Evolutionary conservation across 306 rosid genomes (phyloP).

Genomic region (Cyamopsis tetragonoloba): DNA sequence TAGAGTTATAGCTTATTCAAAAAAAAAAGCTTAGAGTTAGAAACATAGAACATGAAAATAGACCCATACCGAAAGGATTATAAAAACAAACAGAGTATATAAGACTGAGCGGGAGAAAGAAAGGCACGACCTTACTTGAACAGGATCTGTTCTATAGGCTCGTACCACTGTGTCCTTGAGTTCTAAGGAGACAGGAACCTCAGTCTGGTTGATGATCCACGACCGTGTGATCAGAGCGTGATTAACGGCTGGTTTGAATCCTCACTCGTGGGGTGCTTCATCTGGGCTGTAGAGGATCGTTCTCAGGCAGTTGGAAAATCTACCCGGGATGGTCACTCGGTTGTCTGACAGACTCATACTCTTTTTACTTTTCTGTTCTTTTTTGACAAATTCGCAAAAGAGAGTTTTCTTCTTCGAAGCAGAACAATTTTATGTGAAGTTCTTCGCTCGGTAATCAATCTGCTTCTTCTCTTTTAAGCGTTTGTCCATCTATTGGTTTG

Average conservation of each 20-base stretch:
- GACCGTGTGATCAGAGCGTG: slow-evolving; percentile 21
- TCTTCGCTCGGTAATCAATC: no score
- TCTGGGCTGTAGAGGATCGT: background rate
- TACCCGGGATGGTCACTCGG: background rate
- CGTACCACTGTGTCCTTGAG: background rate
- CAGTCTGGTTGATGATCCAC: background rate
- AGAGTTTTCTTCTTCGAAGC: no score
- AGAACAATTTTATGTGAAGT: no score
- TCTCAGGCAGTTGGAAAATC: background rate
- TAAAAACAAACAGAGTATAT: no score
- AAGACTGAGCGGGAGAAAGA: rapidly evolving
- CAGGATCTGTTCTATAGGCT: slow-evolving; percentile 6
- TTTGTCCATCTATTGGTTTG: no score
- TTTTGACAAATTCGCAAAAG: no score
- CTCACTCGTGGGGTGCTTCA: rapidly evolving
- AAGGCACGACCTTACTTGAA: background rate
- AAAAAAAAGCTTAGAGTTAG: no score
- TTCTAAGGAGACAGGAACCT: slow-evolving; percentile 15
- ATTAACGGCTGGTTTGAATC: background rate
- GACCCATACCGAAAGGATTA: no score
- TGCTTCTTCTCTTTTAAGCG: no score
- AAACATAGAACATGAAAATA: no score
- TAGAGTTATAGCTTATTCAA: no score
- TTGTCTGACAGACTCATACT: background rate
- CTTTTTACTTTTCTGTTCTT: no score